Conservation (phyloP, 202 grass and related monocot species). For the Zizania palustris region DNA sequence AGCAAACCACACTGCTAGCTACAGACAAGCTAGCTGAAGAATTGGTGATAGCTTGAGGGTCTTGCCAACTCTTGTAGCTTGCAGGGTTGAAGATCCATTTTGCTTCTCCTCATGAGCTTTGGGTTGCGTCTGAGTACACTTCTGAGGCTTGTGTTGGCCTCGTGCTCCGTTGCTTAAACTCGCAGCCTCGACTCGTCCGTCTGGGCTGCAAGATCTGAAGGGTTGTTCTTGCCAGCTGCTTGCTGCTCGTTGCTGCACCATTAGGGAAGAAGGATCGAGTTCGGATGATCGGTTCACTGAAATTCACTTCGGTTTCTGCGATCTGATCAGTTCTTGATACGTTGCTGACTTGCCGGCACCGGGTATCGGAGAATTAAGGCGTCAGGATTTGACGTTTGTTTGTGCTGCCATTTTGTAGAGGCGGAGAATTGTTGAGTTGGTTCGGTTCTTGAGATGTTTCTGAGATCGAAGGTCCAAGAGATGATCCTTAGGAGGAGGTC, state of each 20-base stretch:
- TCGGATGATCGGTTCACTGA: neutral
- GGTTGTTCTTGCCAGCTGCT: conserved; percentile 21
- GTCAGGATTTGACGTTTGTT: neutral
- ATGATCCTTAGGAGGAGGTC: conserved; percentile 59
- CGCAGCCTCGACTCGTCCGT: conserved; percentile 8
- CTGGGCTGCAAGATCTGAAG: neutral
- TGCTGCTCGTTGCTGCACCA: neutral
- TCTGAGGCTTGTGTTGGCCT: conserved; percentile 30
- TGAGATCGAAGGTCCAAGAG: conserved; percentile 63
- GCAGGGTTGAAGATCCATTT: conserved; percentile 30
- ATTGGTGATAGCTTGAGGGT: conserved; percentile 18
- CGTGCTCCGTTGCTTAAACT: conserved; percentile 28
- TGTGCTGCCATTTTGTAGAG: conserved; percentile 3
- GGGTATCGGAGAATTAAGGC: neutral
- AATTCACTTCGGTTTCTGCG: conserved; percentile 16
- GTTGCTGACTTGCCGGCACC: neutral
- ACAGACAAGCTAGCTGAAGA: conserved; percentile 12
- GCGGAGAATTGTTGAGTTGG: neutral
- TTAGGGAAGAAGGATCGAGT: neutral
- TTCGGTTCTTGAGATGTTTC: conserved; percentile 47
- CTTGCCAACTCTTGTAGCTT: conserved; percentile 31
- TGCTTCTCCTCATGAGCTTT: conserved; percentile 29
- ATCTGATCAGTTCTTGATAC: neutral
- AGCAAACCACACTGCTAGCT: neutral
- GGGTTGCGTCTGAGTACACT: conserved; percentile 41